phyloP scores from a whole-genome alignment of 1,284 basidiomycete species.

The Lignosus rhinocerotis region DNA sequence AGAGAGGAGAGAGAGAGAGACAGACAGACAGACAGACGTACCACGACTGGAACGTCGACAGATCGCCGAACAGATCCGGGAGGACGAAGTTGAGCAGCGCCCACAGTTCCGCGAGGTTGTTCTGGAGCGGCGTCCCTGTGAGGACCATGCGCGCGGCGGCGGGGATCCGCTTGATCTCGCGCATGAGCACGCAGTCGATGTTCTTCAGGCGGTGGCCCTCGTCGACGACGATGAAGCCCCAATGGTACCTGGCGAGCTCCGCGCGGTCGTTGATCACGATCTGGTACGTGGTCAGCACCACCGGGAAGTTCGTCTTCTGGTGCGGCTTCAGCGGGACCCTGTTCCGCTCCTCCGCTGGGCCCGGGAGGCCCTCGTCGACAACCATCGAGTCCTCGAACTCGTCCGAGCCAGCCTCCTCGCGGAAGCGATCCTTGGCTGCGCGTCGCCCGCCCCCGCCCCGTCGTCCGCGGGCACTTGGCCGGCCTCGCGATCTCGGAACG shows the following conservation, averaged over 20 bases:
- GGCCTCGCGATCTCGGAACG: constrained; percentile 5
- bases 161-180: constrained; percentile 87
- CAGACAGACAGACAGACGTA: too few relatives aligned
- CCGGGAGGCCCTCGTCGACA: constrained; percentile 15
- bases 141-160: constrained; percentile 89
- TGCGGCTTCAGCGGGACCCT: constrained; percentile 26
- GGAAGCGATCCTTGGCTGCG: constrained; percentile 15
- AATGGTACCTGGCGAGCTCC: constrained; percentile 68
- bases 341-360: constrained; percentile 14
- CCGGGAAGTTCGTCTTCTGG: constrained; percentile 57
- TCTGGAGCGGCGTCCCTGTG: constrained; percentile 93
- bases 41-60: constrained; percentile 92
- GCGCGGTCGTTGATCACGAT: constrained; percentile 85
- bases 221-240: constrained; percentile 96
- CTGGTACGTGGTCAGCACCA: constrained; percentile 92
- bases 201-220: constrained; percentile 96
- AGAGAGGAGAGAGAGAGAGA: too few relatives aligned
- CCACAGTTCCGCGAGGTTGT: constrained; percentile 95
- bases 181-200: constrained; percentile 86
- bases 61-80: constrained; percentile 89
- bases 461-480: constrained; percentile 18
- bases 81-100: constrained; percentile 93
- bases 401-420: constrained; percentile 24
- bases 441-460: constrained; percentile 24
- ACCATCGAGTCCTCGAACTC: constrained; percentile 20